Base-by-base conservation (phyloP, 768 basidiomycete species). In the Mycena pura region DNA sequence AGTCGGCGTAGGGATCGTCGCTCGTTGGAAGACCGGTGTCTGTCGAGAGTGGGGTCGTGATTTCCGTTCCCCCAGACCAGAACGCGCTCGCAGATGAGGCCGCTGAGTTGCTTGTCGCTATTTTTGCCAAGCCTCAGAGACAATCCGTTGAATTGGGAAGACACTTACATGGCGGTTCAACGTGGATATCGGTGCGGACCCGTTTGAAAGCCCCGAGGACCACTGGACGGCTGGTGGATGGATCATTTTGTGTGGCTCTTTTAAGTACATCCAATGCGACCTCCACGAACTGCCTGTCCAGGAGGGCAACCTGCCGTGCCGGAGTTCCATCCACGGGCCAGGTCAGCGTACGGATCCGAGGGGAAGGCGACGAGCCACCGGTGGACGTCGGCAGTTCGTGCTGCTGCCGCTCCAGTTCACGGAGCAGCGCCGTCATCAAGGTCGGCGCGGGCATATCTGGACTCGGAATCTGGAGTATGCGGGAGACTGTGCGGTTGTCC, bases 251-350 rank as follows among this genome's bases (percentile, higher is more conserved):
- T 14, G 38, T 77, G 46, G 83, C 51, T 59, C 79, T 69, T 39
- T 77, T 68, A 58, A 84, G 73, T n/a, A 80, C 80, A 15, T 83
- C 82, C 43, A 83, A 75, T 14, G 78, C 76, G 17, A 72, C 70
- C 68, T 83, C 79, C 53, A 81, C 69, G 61, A 82, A 82, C 65
- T 78, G 76, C 29, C 73, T 74, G 53, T 82, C 75, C 48, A 81
- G 72, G 39, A 76, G 73, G 53, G 74, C 74, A 36, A 40, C 62
- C 28, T 58, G 62, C 10, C 46, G 24, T 19, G 46, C 63, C 15
- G 45, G 63, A 1, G 43, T n/a, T 0, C 63, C 63, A 31, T 59
- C 62, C 32, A 63, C 6, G 2, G 62, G 62, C 62, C 62, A 63
- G 9, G 62, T 63, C 32, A 63, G 36, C 21, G 55, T 22, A 2